Conservation (phyloP, 805 yeast genomes). For the Pichia phayaonensis region DNA sequence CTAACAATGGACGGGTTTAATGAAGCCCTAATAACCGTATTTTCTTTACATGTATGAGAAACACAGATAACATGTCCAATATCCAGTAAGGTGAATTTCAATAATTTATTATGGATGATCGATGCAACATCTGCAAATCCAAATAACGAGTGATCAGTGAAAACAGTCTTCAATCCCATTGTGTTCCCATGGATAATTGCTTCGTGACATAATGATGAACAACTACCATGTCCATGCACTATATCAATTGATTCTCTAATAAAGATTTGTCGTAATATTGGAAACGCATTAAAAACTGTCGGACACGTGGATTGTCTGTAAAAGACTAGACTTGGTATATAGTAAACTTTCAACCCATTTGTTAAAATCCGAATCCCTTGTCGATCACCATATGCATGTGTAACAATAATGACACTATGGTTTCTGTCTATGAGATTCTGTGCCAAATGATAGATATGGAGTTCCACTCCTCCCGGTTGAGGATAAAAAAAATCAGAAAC, state of each 20-base stretch:
- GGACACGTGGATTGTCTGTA: constrained; percentile 84
- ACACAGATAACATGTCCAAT: constrained; percentile 95
- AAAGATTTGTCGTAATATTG: constrained; percentile 75
- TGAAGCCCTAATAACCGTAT: constrained; percentile 81
- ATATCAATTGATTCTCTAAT: constrained; percentile 81
- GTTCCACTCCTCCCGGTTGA: constrained; percentile 96
- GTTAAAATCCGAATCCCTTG: constrained; percentile 77
- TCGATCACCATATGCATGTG: constrained; percentile 82
- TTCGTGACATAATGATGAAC: constrained; percentile 81
- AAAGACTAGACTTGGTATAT: constrained; percentile 75
- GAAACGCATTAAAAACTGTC: constrained; percentile 81
- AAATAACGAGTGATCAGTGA: constrained; percentile 93
- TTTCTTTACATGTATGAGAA: constrained; percentile 93
- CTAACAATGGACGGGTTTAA: constrained; percentile 71
- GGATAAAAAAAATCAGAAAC: constrained; percentile 97
- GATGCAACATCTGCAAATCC: constrained; percentile 86
- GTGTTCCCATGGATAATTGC: constrained; percentile 86
- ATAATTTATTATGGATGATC: constrained; percentile 76
- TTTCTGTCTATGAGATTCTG: constrained; percentile 74
- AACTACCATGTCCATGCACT: constrained; percentile 93
- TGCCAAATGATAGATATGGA: constrained; percentile 87
- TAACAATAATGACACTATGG: constrained; percentile 77
- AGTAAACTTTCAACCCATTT: constrained; percentile 88
- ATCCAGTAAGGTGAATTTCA: constrained; percentile 77
- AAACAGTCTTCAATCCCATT: constrained; percentile 86